Evolutionary conservation across 768 basidiomycete species (phyloP), one percentile per base, ranked within the genome.

Genomic region (Tylopilus felleus): DNA sequence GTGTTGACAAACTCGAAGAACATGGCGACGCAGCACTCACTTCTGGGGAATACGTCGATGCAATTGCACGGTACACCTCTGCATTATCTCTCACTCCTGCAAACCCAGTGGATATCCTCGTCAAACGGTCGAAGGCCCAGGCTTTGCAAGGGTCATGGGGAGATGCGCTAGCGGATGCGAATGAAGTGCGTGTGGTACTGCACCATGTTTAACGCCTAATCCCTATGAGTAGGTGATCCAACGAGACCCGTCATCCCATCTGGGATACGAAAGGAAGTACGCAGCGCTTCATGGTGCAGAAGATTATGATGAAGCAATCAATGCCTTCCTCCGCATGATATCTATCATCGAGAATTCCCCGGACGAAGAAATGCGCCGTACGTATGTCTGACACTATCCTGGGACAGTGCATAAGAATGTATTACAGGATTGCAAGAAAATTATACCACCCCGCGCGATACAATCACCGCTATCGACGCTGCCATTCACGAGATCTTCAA

Each of bases 211-310:
- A 7, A 27, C 25, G 8, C 41, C 17, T 4, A 2, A 28, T 43
- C 5, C 4, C 16, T 17, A 27, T 27, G 25, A 3, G 25, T 27
- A 45, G 44, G 44, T 13, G 44, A 45, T 45, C 28, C 29, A 21
- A 28, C 12, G 8, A 28, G 44, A 36, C 16, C 35, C 35, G 35
- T 36, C 17, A 2, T 36, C 29, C 6, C 35, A 36, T 36, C 35
- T 36, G 19, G 51, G 41, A 27, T 57, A 45, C 16, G 56, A 57
- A 28, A 43, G 17, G 23, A 45, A 49, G 8, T 35, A 33, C 13
- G 23, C 12, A 6, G 51, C 51, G 2, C 47, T 52, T 2, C 17
- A 29, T 7, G 48, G 52, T 1, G 16, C 35, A 8, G 21, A 23
- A 17, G 7, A 44, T 12, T 53, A 47, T 31, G 21, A 1, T 3